These are phyloP conservation scores for Fusarium sp. DNA, from an alignment of 2,329 filamentous ascomycete genomes.

Conservation along the genomic window DNA sequence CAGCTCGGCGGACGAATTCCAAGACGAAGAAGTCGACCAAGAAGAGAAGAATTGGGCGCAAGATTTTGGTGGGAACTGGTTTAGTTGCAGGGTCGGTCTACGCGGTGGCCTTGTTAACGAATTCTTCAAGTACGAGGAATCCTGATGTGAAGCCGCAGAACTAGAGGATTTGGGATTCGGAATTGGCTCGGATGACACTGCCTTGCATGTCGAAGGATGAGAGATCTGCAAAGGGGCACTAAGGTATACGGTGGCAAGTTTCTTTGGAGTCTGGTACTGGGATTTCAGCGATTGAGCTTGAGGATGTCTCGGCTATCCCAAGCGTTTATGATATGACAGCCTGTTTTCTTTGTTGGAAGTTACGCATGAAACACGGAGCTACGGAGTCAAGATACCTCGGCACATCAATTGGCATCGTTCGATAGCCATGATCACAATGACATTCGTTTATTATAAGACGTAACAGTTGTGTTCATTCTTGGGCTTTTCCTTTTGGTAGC, in stretches of 20 bases:
- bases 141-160: constrained; percentile 19
- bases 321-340: not conserved
- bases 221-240: not conserved
- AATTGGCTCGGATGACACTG: not conserved
- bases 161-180: constrained; percentile 30
- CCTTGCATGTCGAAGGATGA: not conserved
- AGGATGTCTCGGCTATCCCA: not conserved
- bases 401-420: constrained; percentile 6
- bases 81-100: constrained; percentile 67
- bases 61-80: constrained; percentile 61
- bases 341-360: not conserved
- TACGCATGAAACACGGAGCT: constrained; percentile 21
- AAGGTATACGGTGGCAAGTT: not conserved
- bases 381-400: constrained; percentile 34
- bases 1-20: no score
- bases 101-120: constrained; percentile 65
- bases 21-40: constrained; percentile 44
- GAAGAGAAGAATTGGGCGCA: constrained; percentile 56
- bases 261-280: constrained; percentile 18
- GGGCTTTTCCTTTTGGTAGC: not conserved
- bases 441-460: constrained; percentile 6
- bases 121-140: constrained; percentile 64
- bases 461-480: constrained; percentile 3
- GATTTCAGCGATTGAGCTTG: not conserved
- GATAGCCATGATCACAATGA: constrained; percentile 12